Base-by-base conservation (phyloP, 768 basidiomycete species). In the Boletus edulis region DNA sequence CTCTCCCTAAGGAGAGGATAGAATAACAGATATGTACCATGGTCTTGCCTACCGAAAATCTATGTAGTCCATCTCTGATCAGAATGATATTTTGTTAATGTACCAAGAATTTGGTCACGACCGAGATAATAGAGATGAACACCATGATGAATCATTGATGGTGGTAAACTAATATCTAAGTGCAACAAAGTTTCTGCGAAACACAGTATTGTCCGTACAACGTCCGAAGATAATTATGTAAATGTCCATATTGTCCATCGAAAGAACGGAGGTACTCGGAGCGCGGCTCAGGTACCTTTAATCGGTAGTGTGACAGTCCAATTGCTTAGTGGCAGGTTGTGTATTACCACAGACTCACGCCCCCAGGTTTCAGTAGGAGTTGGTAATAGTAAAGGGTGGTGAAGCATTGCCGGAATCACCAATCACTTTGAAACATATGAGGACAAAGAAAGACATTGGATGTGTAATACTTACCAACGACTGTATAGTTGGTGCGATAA, bases 391-490 rank as follows among this genome's bases (percentile, higher is more conserved):
- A 65, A 91, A 89, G 38, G 70, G 17, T 0, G 80, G 80, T 62
- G 81, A 85, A 10, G 67, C 59, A 57, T 91, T 82, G 12, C 87
- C 88, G 14, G 84, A 86, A 62, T 86, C 82, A 27, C 87, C 87
- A 58, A 85, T 73, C 40, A 87, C 87, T 88, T 53, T 50, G 14
- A 42, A 43, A 46, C 3, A 29, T 4, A 32, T 63, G 17, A 53
- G 49, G 9, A 54, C n/a, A 38, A 27, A 18, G 12, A 32, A 24
- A 20, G 24, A 8, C 5, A 41, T 10, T 3, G 31, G 22, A 18
- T 14, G 6, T 17, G 5, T 14, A 2, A 9, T 46, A 81, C 87
- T 75, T 64, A 88, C 87, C 63, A 55, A 80, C 84, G 63, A 90
- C 70, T 51, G 84, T 77, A 59, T 87, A 90, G 67, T 82, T 73